phyloP scores from a whole-genome alignment of 345 rosid genomes.

The Clausena lansium region DNA sequence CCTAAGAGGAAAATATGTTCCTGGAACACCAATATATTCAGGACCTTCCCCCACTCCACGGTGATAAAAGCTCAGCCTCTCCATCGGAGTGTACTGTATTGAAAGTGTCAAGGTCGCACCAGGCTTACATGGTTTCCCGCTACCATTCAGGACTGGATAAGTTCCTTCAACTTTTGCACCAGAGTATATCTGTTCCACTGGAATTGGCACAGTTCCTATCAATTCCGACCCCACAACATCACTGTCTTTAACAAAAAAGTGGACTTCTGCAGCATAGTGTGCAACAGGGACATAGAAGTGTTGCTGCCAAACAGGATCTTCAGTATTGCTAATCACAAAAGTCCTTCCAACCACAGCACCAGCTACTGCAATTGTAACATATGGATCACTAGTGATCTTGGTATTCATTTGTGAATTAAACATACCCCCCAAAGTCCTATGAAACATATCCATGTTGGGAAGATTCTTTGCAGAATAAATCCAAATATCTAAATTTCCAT shows the following conservation, averaged over 20 bases:
- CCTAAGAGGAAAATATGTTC: conserved; percentile 90
- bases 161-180: conserved; percentile 67
- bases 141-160: conserved; percentile 53
- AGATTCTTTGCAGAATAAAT: conserved; percentile 68
- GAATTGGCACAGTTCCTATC: conserved; percentile 79
- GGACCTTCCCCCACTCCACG: conserved; percentile 90
- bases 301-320: conserved; percentile 87
- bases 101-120: conserved; percentile 70
- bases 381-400: conserved; percentile 90
- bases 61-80: conserved; percentile 61
- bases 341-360: conserved; percentile 82
- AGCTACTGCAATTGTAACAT: conserved; percentile 63
- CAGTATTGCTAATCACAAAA: conserved; percentile 74
- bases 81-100: conserved; percentile 74
- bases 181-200: conserved; percentile 62
- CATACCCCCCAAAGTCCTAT: conserved; percentile 73
- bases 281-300: conserved; percentile 90
- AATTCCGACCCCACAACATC: conserved; percentile 85
- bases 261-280: conserved; percentile 80
- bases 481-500: conserved; percentile 89
- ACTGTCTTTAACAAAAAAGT: conserved; percentile 83
- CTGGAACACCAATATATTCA: conserved; percentile 78
- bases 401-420: conserved; percentile 42
- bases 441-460: conserved; percentile 94
- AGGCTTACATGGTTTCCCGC: conserved; percentile 76